Conservation (phyloP, 129 eudicot species). For the Deinandra increscens region DNA sequence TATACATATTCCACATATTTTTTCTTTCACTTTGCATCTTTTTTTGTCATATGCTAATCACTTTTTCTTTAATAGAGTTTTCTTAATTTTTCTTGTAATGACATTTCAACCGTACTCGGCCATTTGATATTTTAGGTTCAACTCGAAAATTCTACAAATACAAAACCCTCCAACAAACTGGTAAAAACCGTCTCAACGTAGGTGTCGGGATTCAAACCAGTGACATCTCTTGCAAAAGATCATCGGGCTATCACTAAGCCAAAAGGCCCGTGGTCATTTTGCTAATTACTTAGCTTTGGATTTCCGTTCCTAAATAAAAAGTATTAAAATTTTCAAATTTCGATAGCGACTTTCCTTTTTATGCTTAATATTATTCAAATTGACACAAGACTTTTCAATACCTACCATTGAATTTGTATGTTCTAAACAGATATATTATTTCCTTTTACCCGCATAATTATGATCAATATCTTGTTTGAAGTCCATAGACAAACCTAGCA, state of each 20-base stretch:
- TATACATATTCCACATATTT: constrained; percentile 35
- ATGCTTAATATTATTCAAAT: constrained; percentile 1
- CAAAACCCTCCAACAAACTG: too few species aligned
- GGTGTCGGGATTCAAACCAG: too few species aligned
- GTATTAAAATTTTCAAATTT: too few species aligned
- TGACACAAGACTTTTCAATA: background rate
- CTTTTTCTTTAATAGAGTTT: too few species aligned
- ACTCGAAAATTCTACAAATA: too few species aligned
- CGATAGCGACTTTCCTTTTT: background rate
- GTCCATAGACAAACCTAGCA: background rate
- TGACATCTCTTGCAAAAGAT: too few species aligned
- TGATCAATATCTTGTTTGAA: background rate
- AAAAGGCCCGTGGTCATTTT: too few species aligned
- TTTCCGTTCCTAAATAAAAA: constrained; percentile 21
- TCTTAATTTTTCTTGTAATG: too few species aligned
- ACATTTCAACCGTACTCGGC: too few species aligned
- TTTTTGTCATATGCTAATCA: constrained; percentile 11
- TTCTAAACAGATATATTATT: background rate
- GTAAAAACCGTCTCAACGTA: too few species aligned
- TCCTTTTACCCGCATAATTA: background rate
- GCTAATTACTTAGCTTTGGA: background rate
- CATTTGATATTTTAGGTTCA: too few species aligned
- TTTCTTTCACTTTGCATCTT: constrained; percentile 33
- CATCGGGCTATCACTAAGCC: too few species aligned
- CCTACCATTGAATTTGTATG: background rate